Evolutionary conservation across 202 grass and related monocot species (phyloP).

Genomic region (Cymbopogon flexuosus): DNA sequence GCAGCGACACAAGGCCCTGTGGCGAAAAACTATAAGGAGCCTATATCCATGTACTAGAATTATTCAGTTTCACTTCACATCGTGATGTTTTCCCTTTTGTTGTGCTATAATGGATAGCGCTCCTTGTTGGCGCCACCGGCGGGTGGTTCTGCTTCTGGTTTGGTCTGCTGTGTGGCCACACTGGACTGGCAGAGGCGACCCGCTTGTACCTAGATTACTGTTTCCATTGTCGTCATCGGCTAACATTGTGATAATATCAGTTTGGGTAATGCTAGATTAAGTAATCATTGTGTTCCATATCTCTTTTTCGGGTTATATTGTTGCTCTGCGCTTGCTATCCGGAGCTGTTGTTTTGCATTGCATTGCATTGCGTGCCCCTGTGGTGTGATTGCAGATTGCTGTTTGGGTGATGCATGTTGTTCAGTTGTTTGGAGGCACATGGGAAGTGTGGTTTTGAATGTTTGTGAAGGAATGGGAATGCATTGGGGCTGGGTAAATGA

Average conservation of each 20-base stretch:
- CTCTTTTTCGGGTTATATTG: not conserved
- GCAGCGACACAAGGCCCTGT: not conserved
- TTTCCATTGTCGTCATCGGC: constrained; percentile 41
- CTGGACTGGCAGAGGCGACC: not conserved
- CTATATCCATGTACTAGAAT: constrained; percentile 50
- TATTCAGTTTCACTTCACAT: constrained; percentile 52
- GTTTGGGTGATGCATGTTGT: not conserved
- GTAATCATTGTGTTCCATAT: not conserved
- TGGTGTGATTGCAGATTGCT: not conserved
- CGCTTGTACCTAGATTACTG: constrained; percentile 59
- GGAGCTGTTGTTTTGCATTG: not conserved
- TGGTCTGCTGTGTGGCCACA: not conserved
- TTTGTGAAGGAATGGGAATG: not conserved
- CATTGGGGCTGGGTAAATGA: not conserved
- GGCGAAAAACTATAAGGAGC: constrained; percentile 21
- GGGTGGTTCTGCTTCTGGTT: not conserved
- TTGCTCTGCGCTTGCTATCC: not conserved
- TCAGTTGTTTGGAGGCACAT: not conserved
- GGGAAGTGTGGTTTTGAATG: not conserved
- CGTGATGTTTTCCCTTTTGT: constrained; percentile 46
- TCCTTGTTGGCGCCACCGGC: constrained; percentile 37
- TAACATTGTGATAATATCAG: constrained; percentile 60
- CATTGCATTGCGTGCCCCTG: not conserved
- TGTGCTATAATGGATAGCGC: constrained; percentile 39
- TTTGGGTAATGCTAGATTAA: constrained; percentile 56